Evolutionary conservation across 108 stramenopile genomes (phyloP).

Genomic region (Cyclotella cryptica): DNA sequence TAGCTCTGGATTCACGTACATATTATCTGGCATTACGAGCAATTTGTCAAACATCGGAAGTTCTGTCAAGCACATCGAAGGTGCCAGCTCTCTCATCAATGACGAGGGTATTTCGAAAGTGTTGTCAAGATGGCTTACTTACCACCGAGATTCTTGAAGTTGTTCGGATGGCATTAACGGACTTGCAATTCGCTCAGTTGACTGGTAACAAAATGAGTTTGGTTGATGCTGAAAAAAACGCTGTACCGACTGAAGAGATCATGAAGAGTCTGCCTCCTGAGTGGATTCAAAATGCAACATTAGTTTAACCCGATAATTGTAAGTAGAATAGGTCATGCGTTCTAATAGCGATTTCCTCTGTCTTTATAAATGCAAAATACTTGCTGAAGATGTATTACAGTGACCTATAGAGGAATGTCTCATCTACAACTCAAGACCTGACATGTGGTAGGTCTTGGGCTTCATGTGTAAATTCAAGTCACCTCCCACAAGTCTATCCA

Average conservation of each 20-base stretch:
- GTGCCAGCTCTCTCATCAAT: background rate
- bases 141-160: conserved; percentile 16
- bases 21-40: conserved; percentile 23
- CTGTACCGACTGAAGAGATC: background rate
- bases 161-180: conserved; percentile 20
- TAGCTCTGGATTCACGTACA: conserved; percentile 17
- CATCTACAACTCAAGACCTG: conserved; percentile 41
- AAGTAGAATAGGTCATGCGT: too few relatives aligned
- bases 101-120: conserved; percentile 17
- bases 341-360: background rate
- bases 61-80: conserved; percentile 10
- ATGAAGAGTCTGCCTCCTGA: background rate
- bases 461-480: conserved; percentile 52
- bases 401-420: background rate
- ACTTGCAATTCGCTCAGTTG: conserved; percentile 24
- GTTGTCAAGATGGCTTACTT: conserved; percentile 37
- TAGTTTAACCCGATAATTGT: background rate
- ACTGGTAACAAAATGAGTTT: conserved; percentile 4
- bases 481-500: conserved; percentile 38
- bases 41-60: conserved; percentile 36
- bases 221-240: background rate
- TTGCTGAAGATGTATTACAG: too few relatives aligned
- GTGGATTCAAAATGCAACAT: background rate
- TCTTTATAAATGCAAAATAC: background rate
- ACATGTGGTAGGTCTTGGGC: conserved; percentile 39